These are phyloP conservation scores for Corynascus novoguineensis DNA, from an alignment of 495 filamentous ascomycete genomes.

Conservation along the genomic window DNA sequence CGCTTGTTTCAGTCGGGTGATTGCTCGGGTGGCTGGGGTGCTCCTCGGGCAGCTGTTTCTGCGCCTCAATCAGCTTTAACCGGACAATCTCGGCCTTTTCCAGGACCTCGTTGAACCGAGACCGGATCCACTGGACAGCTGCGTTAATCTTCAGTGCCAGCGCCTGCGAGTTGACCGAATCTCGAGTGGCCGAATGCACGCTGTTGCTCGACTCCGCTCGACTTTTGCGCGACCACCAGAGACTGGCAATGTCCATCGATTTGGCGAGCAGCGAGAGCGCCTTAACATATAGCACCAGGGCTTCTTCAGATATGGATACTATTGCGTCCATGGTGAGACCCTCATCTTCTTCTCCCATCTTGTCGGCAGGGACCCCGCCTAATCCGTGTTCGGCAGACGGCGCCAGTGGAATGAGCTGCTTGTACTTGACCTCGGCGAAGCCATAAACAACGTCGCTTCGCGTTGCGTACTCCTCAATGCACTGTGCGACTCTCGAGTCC, in stretches of 20 bases:
- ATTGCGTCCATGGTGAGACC: slow-evolving; percentile 79
- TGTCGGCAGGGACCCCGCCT: slow-evolving; percentile 48
- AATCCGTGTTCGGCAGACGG: slow-evolving; percentile 69
- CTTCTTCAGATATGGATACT: slow-evolving; percentile 86
- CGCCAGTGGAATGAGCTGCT: slow-evolving; percentile 82
- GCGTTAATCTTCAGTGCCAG: slow-evolving; percentile 78
- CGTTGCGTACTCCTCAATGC: slow-evolving; percentile 84
- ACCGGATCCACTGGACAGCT: slow-evolving; percentile 90
- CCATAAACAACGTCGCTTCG: slow-evolving; percentile 92
- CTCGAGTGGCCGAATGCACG: slow-evolving; percentile 38
- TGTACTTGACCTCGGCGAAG: slow-evolving; percentile 97
- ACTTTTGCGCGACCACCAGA: slow-evolving; percentile 82
- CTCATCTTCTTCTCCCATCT: slow-evolving; percentile 54
- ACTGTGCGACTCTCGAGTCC: slow-evolving; percentile 68
- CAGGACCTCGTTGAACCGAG: slow-evolving; percentile 90
- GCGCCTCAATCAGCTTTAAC: slow-evolving; percentile 78
- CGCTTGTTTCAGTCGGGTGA: slow-evolving; percentile 44
- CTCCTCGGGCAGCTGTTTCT: slow-evolving; percentile 73
- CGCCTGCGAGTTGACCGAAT: slow-evolving; percentile 44
- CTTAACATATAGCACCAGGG: slow-evolving; percentile 92
- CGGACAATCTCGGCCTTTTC: slow-evolving; percentile 92
- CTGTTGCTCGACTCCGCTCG: slow-evolving; percentile 54
- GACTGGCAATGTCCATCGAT: slow-evolving; percentile 92
- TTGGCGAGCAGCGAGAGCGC: slow-evolving; percentile 80
- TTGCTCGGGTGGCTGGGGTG: slow-evolving; percentile 85